Base-by-base conservation (phyloP, 2,329 filamentous ascomycete species). In the Trichoderma atrobrunneum region DNA sequence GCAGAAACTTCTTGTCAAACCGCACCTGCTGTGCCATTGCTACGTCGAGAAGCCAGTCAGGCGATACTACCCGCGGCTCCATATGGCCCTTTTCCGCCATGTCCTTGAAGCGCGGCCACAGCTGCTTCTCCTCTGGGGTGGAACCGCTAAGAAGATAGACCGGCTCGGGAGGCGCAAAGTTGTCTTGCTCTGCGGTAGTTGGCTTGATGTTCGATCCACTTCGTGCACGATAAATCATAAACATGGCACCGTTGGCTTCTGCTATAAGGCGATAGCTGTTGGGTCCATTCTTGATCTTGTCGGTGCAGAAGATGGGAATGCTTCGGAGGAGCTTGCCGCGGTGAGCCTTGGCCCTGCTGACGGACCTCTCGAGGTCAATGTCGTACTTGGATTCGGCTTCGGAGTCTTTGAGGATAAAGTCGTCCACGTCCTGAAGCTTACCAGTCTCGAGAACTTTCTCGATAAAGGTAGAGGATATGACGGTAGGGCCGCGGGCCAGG, bases 41-140 rank as follows among this genome's bases (percentile, higher is more conserved):
- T 73, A 94, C 91, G 78, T 95, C 92, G 72, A 99, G 84, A 77
- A 99, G 81, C 96, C 96, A 99, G 79, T 99, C 95, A 3, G 92
- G 89, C 61, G 88, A 88, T 28, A 98, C 94, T 54, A 99, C 90
- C 68, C 92, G 87, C 3, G 95, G 91, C 75, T 91, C 87, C 87
- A 95, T 94, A 78, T 93, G 91, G 59, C 93, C 91, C 76, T 91
- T 91, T 74, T 87, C 84, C 2, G 93, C 95, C 88, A 97, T 91
- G 66, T 92, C 89, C 71, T 89, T 86, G 80, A 99, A 99, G 73
- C 90, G 90, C 16, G 87, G 84, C 93, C 95, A 98, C 71, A 97
- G 82, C 74, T 88, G 87, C 79, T 87, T 87, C 80, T 98, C 95
- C 2, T 90, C 87, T 10, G 86, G 79, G 62, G 85, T 88, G 5